phyloP scores from a whole-genome alignment of 805 yeast genomes.

The Starmerella riodocensis region DNA sequence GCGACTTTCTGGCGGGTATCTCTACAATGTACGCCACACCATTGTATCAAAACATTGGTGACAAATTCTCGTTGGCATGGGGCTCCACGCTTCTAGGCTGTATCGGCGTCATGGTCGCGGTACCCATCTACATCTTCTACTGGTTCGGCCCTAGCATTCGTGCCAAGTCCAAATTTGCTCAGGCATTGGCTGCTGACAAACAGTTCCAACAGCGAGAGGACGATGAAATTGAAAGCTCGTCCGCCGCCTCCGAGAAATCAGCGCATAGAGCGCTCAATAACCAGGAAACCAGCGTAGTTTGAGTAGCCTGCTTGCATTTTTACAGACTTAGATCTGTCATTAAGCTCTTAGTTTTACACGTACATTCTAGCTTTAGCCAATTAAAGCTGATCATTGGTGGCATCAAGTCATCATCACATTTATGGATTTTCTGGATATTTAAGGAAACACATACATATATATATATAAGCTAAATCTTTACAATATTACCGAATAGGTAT shows the following conservation, averaged over 20 bases:
- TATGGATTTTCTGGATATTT: no score
- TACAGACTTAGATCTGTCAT: no score
- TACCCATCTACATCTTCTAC: slow-evolving; percentile 31
- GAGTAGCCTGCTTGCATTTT: no score
- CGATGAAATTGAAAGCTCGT: not conserved
- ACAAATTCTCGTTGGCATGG: slow-evolving; percentile 28
- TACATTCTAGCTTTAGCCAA: no score
- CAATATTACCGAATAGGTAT: no score
- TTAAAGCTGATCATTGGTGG: no score
- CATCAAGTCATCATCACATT: no score
- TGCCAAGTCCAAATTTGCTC: slow-evolving; percentile 30
- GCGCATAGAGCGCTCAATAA: no score
- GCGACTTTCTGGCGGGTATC: slow-evolving; percentile 33
- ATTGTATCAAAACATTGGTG: slow-evolving; percentile 29
- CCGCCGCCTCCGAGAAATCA: not conserved
- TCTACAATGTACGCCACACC: slow-evolving; percentile 32
- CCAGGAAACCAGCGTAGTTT: no score
- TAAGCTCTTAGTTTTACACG: no score
- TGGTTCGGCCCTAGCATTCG: slow-evolving; percentile 32
- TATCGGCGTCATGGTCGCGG: slow-evolving; percentile 28
- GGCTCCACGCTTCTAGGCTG: slow-evolving; percentile 31
- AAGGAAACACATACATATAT: no score
- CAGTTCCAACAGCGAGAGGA: slow-evolving; percentile 4
- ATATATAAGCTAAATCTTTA: no score
- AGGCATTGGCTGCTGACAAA: slow-evolving; percentile 19